phyloP scores from a whole-genome alignment of 2,329 filamentous ascomycete genomes.

The Hymenoscyphus salicellus region DNA sequence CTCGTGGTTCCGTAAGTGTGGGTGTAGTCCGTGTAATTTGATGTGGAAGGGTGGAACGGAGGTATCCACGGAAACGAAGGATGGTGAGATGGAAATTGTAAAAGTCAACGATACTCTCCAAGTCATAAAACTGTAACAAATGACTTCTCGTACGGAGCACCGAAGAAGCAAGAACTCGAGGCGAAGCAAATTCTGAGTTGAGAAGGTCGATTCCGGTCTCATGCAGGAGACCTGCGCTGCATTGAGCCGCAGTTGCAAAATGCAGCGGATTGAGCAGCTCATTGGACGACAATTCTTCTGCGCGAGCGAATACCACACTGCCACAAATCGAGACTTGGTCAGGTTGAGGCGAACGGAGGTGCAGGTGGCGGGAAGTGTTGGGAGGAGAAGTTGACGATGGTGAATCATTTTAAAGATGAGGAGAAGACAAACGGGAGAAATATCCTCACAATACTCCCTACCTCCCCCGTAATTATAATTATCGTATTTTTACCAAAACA shows the following conservation, averaged over 20 bases:
- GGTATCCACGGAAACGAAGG: not conserved
- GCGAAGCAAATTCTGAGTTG: not conserved
- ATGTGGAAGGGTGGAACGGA: not conserved
- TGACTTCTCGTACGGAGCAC: not conserved
- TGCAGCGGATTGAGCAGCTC: not conserved
- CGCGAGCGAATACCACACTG: slow-evolving; percentile 10
- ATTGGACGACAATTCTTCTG: not conserved
- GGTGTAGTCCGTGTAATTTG: not conserved
- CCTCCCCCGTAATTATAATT: not conserved
- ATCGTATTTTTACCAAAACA: not conserved
- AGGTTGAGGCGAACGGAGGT: slow-evolving; percentile 1
- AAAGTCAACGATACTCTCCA: too few relatives aligned
- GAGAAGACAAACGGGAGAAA: not conserved
- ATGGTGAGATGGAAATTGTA: not conserved
- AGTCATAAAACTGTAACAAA: not conserved
- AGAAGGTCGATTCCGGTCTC: not conserved
- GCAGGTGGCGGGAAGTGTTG: not conserved
- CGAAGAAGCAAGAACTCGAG: not conserved
- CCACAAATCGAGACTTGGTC: slow-evolving; percentile 4
- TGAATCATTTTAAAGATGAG: not conserved
- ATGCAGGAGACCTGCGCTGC: slow-evolving; percentile 4
- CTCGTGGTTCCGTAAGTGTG: not conserved
- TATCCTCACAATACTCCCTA: too few relatives aligned
- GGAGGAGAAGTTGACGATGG: not conserved
- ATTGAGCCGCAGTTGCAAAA: slow-evolving; percentile 10